Percentiles rank a stretch among this genome's conserved stretches.
Conservation (phyloP, 192 early-diverging fungal genomes). For the Pilobolus umbonatus region DNA sequence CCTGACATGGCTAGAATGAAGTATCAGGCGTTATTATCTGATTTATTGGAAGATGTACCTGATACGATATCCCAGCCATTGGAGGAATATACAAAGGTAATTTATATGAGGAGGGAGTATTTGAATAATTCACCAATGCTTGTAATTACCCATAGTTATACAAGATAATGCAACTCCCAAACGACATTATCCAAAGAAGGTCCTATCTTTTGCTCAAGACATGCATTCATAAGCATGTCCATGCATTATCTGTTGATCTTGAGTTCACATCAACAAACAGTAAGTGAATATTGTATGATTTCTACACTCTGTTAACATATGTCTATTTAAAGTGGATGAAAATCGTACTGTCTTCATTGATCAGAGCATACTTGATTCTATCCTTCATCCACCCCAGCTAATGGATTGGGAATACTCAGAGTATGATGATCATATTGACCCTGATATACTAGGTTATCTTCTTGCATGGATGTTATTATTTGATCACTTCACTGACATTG, state of each 20-base stretch:
- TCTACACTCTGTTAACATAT: not conserved
- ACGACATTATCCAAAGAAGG: constrained; percentile 37
- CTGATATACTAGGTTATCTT: constrained; percentile 59
- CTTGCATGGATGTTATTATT: constrained; percentile 70
- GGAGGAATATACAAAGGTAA: too few relatives aligned
- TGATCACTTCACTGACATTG: constrained; percentile 74
- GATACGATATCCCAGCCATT: too few relatives aligned
- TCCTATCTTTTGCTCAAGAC: constrained; percentile 31
- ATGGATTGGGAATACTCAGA: constrained; percentile 14
- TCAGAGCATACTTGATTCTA: not conserved
- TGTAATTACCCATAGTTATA: constrained; percentile 18
- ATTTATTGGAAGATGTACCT: constrained; percentile 19
- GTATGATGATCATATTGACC: constrained; percentile 27
- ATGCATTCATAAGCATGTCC: constrained; percentile 14
- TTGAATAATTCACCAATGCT: not conserved
- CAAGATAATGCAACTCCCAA: constrained; percentile 20
- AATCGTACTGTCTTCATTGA: constrained; percentile 8
- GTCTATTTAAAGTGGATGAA: not conserved
- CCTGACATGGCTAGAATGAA: constrained; percentile 7
- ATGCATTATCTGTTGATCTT: constrained; percentile 30
- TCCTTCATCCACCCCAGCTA: constrained; percentile 11
- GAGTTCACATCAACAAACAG: constrained; percentile 30
- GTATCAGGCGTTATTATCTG: constrained; percentile 23
- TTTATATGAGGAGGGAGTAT: too few relatives aligned
- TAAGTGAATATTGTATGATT: constrained; percentile 7